phyloP scores from a whole-genome alignment of 2,329 filamentous ascomycete genomes.

The Hypoxylon sp. region DNA sequence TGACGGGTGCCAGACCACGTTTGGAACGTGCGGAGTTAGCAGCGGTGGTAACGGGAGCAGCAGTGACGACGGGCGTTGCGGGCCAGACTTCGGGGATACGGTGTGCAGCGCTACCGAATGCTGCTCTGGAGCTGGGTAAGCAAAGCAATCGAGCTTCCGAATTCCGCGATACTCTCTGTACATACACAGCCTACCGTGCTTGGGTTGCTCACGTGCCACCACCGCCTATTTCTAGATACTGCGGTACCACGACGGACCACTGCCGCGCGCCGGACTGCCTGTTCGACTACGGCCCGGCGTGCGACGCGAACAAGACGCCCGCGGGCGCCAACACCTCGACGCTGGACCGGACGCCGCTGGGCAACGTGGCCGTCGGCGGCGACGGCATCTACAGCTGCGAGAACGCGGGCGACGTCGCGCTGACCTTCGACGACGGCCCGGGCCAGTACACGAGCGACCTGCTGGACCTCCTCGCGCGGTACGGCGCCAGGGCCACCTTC shows the following conservation, averaged over 20 bases:
- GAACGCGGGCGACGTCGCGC: conserved; percentile 66
- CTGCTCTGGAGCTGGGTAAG: conserved; percentile 54
- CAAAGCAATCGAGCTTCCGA: neutral
- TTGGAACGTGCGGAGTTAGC: conserved; percentile 28
- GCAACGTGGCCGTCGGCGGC: conserved; percentile 63
- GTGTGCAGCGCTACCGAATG: conserved; percentile 49
- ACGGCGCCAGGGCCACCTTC: conserved; percentile 72
- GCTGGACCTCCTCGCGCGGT: conserved; percentile 65
- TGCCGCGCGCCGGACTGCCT: conserved; percentile 69
- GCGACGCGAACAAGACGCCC: conserved; percentile 65
- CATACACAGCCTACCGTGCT: too few relatives aligned
- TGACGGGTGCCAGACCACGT: conserved; percentile 37
- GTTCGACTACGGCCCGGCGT: conserved; percentile 66
- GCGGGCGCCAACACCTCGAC: conserved; percentile 62
- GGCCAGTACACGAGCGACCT: conserved; percentile 67
- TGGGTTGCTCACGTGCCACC: conserved; percentile 4
- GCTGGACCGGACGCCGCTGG: conserved; percentile 60
- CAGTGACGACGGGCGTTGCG: conserved; percentile 55
- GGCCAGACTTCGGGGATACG: conserved; percentile 47
- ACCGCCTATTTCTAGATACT: conserved; percentile 60
- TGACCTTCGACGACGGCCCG: conserved; percentile 74
- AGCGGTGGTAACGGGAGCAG: conserved; percentile 15
- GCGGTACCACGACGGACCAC: conserved; percentile 61
- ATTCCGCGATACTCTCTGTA: too few relatives aligned
- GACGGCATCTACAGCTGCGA: conserved; percentile 63